phyloP scores from a whole-genome alignment of 2,329 filamentous ascomycete species.

The Nakataea oryzae region DNA sequence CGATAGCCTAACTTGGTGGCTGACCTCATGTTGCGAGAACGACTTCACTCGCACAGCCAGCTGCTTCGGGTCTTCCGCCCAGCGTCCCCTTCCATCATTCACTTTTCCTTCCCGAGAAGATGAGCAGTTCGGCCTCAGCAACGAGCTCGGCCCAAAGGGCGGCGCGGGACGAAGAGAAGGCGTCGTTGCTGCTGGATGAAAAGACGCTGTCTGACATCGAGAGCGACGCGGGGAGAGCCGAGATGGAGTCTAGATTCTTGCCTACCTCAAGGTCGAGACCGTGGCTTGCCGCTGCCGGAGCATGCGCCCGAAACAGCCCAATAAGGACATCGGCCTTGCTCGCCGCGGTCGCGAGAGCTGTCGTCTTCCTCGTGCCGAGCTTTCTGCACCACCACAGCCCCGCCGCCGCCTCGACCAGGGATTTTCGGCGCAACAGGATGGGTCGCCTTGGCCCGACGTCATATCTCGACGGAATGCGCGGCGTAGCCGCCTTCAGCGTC shows the following conservation, averaged over 20 bases:
- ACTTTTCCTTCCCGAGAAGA: too few species aligned
- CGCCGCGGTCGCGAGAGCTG: slow-evolving; percentile 23
- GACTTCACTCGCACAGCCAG: too few species aligned
- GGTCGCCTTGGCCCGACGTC: slow-evolving; percentile 38
- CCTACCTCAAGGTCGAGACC: neutral
- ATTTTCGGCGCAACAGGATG: slow-evolving; percentile 6
- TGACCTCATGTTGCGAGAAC: too few species aligned
- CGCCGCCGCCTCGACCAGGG: slow-evolving; percentile 23
- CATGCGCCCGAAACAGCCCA: neutral
- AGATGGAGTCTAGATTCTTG: slow-evolving; percentile 22
- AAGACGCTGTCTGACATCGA: slow-evolving; percentile 31
- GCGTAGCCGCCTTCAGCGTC: slow-evolving; percentile 43
- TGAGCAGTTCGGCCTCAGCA: too few species aligned
- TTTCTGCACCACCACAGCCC: slow-evolving; percentile 33
- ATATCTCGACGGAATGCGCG: slow-evolving; percentile 48
- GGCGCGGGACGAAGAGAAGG: slow-evolving; percentile 27
- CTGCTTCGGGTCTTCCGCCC: too few species aligned
- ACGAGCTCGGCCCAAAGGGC: too few species aligned
- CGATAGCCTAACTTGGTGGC: too few species aligned
- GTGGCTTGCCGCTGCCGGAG: neutral
- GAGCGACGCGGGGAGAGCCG: slow-evolving; percentile 26
- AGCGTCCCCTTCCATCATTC: too few species aligned
- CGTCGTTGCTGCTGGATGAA: slow-evolving; percentile 30
- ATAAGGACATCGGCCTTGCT: slow-evolving; percentile 16
- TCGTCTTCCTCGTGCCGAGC: slow-evolving; percentile 40